Conservation (phyloP, 2,329 filamentous ascomycete species). For the Hypoxylon sp. region DNA sequence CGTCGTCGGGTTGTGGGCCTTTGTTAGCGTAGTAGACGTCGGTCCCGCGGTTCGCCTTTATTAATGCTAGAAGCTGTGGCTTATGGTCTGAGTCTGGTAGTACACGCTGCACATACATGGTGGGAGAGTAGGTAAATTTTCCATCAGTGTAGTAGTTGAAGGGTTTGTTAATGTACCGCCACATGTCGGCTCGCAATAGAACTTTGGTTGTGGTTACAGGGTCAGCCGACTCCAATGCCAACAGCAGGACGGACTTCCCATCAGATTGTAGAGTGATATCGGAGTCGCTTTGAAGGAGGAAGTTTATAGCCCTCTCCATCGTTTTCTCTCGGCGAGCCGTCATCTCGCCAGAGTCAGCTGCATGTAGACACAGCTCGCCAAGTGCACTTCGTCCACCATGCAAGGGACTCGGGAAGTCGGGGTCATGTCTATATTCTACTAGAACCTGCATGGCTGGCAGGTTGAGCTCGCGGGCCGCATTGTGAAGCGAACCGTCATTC, state of each 20-base stretch:
- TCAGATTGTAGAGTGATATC: constrained; percentile 70
- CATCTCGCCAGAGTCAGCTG: constrained; percentile 63
- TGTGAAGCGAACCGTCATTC: constrained; percentile 78
- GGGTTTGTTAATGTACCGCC: constrained; percentile 74
- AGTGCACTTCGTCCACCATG: constrained; percentile 75
- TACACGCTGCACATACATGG: constrained; percentile 71
- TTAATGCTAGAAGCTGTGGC: constrained; percentile 62
- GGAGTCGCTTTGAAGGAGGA: constrained; percentile 70
- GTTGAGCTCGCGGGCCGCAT: constrained; percentile 73
- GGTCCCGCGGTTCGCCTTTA: constrained; percentile 66
- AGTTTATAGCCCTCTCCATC: constrained; percentile 71
- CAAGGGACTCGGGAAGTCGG: constrained; percentile 74
- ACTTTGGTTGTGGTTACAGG: constrained; percentile 69
- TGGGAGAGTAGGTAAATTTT: constrained; percentile 73
- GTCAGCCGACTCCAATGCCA: constrained; percentile 72
- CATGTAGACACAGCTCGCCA: constrained; percentile 73
- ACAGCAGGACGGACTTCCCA: constrained; percentile 71
- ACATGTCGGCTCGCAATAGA: constrained; percentile 74
- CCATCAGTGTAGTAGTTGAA: constrained; percentile 70
- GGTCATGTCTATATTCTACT: constrained; percentile 71
- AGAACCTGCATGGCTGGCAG: constrained; percentile 69
- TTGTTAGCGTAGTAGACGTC: constrained; percentile 70
- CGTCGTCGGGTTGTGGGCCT: constrained; percentile 68
- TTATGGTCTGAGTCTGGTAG: constrained; percentile 59
- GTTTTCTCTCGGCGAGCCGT: constrained; percentile 64